Base-by-base conservation (phyloP, 1,284 basidiomycete species). In the Ustilago lituana region DNA sequence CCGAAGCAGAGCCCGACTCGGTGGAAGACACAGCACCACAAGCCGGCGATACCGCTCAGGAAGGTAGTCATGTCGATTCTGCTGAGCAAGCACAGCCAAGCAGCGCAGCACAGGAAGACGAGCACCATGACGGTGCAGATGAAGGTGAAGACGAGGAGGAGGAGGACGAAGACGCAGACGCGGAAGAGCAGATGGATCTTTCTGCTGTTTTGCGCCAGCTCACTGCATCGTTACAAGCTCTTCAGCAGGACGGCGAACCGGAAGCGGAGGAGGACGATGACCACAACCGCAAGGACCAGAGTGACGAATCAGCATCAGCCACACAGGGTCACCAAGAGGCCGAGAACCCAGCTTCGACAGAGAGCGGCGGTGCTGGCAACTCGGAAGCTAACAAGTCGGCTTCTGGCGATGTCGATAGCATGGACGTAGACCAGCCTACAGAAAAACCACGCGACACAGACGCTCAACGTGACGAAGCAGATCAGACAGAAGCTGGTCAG, bases 191-290 rank as follows among this genome's bases (percentile, higher is more conserved):
- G 56, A 76, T 61, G 71, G 73, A 54, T 62, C 68, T 52, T 19
- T 48, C 59, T 5, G 67, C 69, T 1, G 71, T 68, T 14, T 56
- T 76, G 32, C 64, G 52, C 19, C 74, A 74, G 32, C 57, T 76
- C 27, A 76, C 74, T 11, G 74, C 72, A n/a, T 73, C 74, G 35
- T 53, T 76, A 48, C 74, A 73, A 36, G 55, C 60, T 36, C 67
- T 65, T 36, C 47, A 45, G 10, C 51, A 59, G 38, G 43, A 37
- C 32, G 38, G 41, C 27, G 54, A 36, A 7, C 19, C 41, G 26
- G 46, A 51, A 2, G 49, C 36, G 40, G 32, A 46, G 37, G 46
- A 22, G n/a, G 52, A 60, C 7, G 45, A 38, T 15, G 36, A n/a
- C n/a, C n/a, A n/a, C n/a, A n/a, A n/a, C n/a, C n/a, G 24, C 26